Conservation (phyloP, 352 stramenopile genomes). For the Pythium apleroticum region DNA sequence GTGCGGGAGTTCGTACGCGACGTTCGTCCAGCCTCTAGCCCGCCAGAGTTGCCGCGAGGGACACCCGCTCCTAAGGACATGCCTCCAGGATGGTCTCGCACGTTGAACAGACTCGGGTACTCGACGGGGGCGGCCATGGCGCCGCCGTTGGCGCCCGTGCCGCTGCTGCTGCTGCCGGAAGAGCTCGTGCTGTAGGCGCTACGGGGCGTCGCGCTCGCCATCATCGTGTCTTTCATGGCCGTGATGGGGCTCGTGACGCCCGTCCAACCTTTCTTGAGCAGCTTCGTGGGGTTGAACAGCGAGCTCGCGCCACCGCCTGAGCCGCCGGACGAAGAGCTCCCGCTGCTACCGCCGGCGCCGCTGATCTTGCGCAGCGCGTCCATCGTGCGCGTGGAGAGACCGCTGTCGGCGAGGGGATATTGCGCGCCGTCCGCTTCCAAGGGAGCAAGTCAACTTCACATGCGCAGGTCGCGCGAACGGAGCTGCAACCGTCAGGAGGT, state of each 20-base stretch:
- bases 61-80: slow-evolving; percentile 24
- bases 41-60: not conserved
- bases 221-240: slow-evolving; percentile 65
- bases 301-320: slow-evolving; percentile 29
- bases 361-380: slow-evolving; percentile 26
- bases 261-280: slow-evolving; percentile 69
- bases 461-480: slow-evolving; percentile 20
- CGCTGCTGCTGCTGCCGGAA: slow-evolving; percentile 1
- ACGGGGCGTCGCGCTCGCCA: slow-evolving; percentile 46
- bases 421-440: not conserved
- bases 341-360: slow-evolving; percentile 8
- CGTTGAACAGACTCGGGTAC: slow-evolving; percentile 76
- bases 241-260: slow-evolving; percentile 61
- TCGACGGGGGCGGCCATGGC: slow-evolving; percentile 40
- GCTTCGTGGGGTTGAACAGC: slow-evolving; percentile 52
- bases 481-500: slow-evolving; percentile 15
- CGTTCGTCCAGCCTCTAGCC: not conserved
- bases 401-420: not conserved
- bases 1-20: slow-evolving; percentile 23
- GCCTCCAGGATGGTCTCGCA: slow-evolving; percentile 47
- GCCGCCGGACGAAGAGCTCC: not conserved
- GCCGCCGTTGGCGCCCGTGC: not conserved
- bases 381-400: slow-evolving; percentile 14
- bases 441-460: slow-evolving; percentile 15
- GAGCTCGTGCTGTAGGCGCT: slow-evolving; percentile 16